Evolutionary conservation across 2,329 filamentous ascomycete genomes (phyloP).

Genomic region (Alternaria triticimaculans): DNA sequence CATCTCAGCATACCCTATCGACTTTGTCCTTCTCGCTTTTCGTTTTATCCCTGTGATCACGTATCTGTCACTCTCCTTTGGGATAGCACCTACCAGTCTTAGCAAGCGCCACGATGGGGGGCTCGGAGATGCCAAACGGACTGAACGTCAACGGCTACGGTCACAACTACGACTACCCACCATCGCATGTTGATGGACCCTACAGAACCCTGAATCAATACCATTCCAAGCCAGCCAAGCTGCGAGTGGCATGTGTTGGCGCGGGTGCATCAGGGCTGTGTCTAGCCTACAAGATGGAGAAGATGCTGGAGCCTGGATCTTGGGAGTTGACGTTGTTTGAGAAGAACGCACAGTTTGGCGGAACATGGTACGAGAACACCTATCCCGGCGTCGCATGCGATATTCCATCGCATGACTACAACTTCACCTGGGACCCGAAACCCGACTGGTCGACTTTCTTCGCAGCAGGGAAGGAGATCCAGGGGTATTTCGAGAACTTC

Average conservation of each 20-base stretch:
- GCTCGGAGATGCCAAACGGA: constrained; percentile 37
- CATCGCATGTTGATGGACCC: constrained; percentile 35
- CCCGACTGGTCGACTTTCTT: constrained; percentile 62
- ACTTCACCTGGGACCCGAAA: constrained; percentile 67
- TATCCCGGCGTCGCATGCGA: constrained; percentile 46
- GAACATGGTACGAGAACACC: constrained; percentile 45
- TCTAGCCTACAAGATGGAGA: constrained; percentile 45
- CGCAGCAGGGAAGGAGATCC: constrained; percentile 57
- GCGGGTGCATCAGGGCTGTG: constrained; percentile 42
- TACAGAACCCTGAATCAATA: constrained; percentile 44
- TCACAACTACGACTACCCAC: constrained; percentile 38
- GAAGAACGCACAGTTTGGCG: constrained; percentile 41
- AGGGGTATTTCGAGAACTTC: constrained; percentile 57
- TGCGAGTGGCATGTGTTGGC: constrained; percentile 39
- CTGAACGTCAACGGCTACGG: constrained; percentile 38
- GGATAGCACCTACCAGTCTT: background rate
- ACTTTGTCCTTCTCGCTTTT: background rate
- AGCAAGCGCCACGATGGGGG: constrained; percentile 28
- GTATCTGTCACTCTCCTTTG: background rate
- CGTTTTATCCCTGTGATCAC: background rate
- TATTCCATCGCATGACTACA: constrained; percentile 62
- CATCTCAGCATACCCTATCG: background rate
- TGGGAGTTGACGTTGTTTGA: constrained; percentile 42
- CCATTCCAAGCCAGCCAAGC: constrained; percentile 40
- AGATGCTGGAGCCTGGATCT: constrained; percentile 36